Base-by-base conservation (phyloP, 805 yeast species). In the Candida oleophila region DNA sequence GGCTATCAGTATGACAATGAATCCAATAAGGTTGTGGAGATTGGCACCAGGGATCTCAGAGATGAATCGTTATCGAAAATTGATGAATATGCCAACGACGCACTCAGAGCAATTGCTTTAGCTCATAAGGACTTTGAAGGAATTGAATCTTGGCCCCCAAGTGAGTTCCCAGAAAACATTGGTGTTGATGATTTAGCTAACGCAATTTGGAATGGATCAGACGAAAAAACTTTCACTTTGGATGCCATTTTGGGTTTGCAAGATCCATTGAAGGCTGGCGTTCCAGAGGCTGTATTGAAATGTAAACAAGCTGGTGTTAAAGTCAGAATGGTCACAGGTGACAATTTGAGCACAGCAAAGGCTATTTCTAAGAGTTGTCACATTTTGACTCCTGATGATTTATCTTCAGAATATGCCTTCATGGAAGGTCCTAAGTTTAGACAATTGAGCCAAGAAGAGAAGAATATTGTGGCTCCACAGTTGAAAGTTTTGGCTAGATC, bases 251-350 rank as follows among this genome's bases (percentile, higher is more conserved):
- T 91, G 36, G 99, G 98, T 52, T 89, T 94, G 58, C 92, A 89
- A 69, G 99, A 94, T 69, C 99, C 99, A 0, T 74, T 94, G 49
- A 83, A 97, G 56, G 79, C 78, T 3, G 97, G 97, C 51, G 98
- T 94, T 8, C 77, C 82, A n/a, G 83, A 85, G 38, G 96, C 99
- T 1, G 96, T 94, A 22, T 73, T 75, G 35, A 85, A 86, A 60
- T 94, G 99, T 69, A 83, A 81, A 55, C 73, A 73, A 30, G 98
- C 99, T 1, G 98, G 99, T 48, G 98, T 94, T 20, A 80, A 86
- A 20, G 98, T 94, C 16, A 78, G 97, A 55, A 94, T 94, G 99
- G 97, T 94, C 39, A 94, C 99, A 18, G 99, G 99, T 65, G 99
- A 94, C 65, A 92, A 92, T 61, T 64, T 92, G 47, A 69, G 82